Percentiles rank a stretch among this genome's conserved stretches.
phyloP scores from a whole-genome alignment of 495 filamentous ascomycete genomes.

The Parathielavia hyrcaniae region DNA sequence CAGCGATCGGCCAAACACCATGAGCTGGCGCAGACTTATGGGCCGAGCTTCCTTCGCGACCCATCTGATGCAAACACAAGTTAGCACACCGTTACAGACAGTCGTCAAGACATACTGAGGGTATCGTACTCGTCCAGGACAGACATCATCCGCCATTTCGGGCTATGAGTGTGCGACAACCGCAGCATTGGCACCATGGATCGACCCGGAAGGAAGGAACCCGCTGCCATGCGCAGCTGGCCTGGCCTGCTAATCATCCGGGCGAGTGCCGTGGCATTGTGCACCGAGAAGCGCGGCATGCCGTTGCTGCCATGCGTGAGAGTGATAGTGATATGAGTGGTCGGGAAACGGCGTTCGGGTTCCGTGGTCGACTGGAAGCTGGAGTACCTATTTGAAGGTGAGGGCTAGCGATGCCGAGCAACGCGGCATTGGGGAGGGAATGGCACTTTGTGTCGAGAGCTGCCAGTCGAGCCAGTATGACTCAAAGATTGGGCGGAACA shows the following conservation, averaged over 20 bases:
- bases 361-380: background rate
- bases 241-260: conserved; percentile 31
- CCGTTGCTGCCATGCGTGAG: conserved; percentile 43
- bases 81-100: conserved; percentile 21
- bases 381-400: background rate
- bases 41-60: conserved; percentile 77
- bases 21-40: conserved; percentile 85
- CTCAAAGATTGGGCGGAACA: background rate
- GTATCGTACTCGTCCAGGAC: conserved; percentile 77
- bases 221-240: conserved; percentile 15
- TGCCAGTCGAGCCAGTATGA: conserved; percentile 2
- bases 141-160: conserved; percentile 73
- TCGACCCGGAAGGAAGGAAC: background rate
- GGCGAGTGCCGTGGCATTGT: conserved; percentile 39
- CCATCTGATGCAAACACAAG: conserved; percentile 54
- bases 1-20: conserved; percentile 84
- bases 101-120: background rate
- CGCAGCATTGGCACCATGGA: background rate
- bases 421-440: background rate
- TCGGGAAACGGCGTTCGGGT: background rate
- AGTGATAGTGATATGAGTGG: background rate
- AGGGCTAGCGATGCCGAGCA: background rate
- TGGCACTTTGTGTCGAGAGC: background rate
- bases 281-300: conserved; percentile 43
- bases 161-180: conserved; percentile 25